Evolutionary conservation across 805 yeast species (phyloP), one percentile per base, ranked within the genome.

Genomic region (Zygoascus bituminiphila): DNA sequence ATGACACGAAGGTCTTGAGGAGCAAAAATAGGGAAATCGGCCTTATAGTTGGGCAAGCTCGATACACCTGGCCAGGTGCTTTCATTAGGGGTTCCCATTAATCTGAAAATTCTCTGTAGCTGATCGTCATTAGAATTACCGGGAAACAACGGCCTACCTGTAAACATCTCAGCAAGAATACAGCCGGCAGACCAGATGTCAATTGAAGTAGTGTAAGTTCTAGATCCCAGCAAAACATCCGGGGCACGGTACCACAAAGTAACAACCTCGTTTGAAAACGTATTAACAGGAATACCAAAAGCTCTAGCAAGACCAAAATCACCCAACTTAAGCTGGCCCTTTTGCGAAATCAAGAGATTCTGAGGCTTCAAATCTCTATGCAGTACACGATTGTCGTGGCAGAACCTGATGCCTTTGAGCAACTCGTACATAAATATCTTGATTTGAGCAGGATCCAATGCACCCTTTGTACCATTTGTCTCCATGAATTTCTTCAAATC

Each of bases 171-270:
- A 2, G 97, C 98, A 64, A 93, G 77, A 47, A 93, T 93, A 68
- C 98, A 93, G 14, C 98, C 98, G 14, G 96, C 94, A 15, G 96
- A 88, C 98, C 98, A 93, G 70, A 93, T 87, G 64, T 93, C 98
- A 52, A 93, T 94, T 7, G 96, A 89, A 0, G 98, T 93, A 42
- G 96, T 85, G 67, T 93, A 93, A 49, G 94, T 91, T 58, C 96
- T 79, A 2, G 96, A 88, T 2, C 98, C 98, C 61, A 93, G 74
- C 46, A 93, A 71, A 25, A 93, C 98, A 63, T 91, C 98, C 0
- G 98, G 98, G 0, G 98, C 96, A 55, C 98, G 78, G 67, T 91
- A 91, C 98, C 98, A 93, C 54, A 93, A 71, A 0, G 98, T 93
- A 41, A 93, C 98, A 46, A 93, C 98, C 65, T 93, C 98, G 66